Evolutionary conservation across 257 asterid species (phyloP), one percentile per base, ranked within the genome.

Genomic region (Linderniella brevidens): DNA sequence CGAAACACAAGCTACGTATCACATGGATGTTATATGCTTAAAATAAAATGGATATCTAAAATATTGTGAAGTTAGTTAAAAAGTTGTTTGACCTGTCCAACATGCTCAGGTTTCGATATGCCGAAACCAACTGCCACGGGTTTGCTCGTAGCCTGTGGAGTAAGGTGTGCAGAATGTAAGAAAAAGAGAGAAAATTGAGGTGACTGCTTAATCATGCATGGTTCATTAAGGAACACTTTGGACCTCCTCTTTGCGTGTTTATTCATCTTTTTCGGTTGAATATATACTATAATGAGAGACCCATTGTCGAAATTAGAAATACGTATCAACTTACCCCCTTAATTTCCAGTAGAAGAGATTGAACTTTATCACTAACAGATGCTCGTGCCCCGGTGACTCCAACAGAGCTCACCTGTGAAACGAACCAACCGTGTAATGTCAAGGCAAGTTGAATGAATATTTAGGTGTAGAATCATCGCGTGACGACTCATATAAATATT

Each of bases 111-210:
- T 48, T 63, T 72, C 38, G 93, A 80, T 60, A 80, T 77, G 54
- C 93, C 93, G 60, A 80, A 80, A 17, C 93, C 93, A 43, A 80
- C 93, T 15, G 85, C 88, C 46, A 80, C 80, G 1, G 88, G 82
- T 59, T 80, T 80, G 52, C 37, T 55, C 8, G 88, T 69, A 18
- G 67, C 78, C 88, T 80, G 79, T 19, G 13, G 15, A 29, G 11
- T 13, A 17, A 47, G 48, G 4, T 15, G 17, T 43, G 11, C 11
- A 11, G 3, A 5, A 6, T 17, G 13, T 41, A 5, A 41, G 46
- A n/a, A n/a, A n/a, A n/a, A n/a, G 14, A n/a, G n/a, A n/a, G n/a
- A n/a, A n/a, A n/a, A n/a, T n/a, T n/a, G n/a, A n/a, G n/a, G n/a
- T n/a, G n/a, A n/a, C n/a, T n/a, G n/a, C n/a, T n/a, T n/a, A n/a